phyloP scores from a whole-genome alignment of 1,284 basidiomycete species.

The Ceratobasidium sp. region DNA sequence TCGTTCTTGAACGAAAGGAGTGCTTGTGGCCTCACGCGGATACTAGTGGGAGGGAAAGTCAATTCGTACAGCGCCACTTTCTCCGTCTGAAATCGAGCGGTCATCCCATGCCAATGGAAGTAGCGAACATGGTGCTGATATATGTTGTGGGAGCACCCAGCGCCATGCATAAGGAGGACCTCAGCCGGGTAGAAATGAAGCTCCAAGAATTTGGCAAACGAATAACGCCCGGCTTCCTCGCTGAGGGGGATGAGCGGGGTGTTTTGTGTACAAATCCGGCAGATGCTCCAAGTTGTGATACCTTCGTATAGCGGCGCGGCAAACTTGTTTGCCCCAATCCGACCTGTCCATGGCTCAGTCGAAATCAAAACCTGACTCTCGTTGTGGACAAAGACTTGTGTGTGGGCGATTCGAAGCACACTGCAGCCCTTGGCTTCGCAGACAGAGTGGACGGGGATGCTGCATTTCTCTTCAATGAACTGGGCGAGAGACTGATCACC shows the following conservation, averaged over 20 bases:
- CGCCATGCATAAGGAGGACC: slow-evolving; percentile 78
- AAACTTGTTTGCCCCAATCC: slow-evolving; percentile 55
- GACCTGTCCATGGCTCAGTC: slow-evolving; percentile 81
- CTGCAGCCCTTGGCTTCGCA: slow-evolving; percentile 86
- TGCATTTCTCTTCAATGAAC: slow-evolving; percentile 82
- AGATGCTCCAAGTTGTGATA: slow-evolving; percentile 92
- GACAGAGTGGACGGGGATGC: slow-evolving; percentile 60
- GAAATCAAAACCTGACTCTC: slow-evolving; percentile 82
- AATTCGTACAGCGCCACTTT: slow-evolving; percentile 83
- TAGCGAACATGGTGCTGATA: slow-evolving; percentile 93
- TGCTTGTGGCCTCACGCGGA: slow-evolving; percentile 82
- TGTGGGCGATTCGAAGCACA: slow-evolving; percentile 81
- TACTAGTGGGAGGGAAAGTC: slow-evolving; percentile 84
- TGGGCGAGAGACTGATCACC: slow-evolving; percentile 92
- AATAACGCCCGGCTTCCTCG: slow-evolving; percentile 89
- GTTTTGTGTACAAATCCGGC: slow-evolving; percentile 77
- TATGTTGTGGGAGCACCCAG: slow-evolving; percentile 91
- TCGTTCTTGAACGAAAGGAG: slow-evolving; percentile 87
- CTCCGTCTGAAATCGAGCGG: slow-evolving; percentile 89
- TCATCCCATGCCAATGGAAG: slow-evolving; percentile 83
- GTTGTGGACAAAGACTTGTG: slow-evolving; percentile 87
- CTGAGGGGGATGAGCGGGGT: slow-evolving; percentile 90
- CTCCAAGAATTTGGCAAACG: slow-evolving; percentile 93
- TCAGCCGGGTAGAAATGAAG: slow-evolving; percentile 89
- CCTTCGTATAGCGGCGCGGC: slow-evolving; percentile 57